Conservation (phyloP, 116 monocot genomes). For the Cymodocea nodosa region DNA sequence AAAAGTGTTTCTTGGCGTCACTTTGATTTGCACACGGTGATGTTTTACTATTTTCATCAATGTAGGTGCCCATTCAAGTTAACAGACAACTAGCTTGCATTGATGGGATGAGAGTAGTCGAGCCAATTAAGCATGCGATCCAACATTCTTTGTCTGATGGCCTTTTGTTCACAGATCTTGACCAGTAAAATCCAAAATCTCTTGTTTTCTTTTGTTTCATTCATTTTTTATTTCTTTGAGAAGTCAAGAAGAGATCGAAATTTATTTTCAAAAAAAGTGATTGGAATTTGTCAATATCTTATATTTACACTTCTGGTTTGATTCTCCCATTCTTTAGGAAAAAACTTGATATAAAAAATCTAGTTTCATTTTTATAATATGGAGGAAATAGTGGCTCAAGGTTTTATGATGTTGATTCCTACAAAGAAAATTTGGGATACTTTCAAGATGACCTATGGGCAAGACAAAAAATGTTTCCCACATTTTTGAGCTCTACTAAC, state of each 20-base stretch:
- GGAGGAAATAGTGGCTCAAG: no score
- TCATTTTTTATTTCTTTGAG: not conserved
- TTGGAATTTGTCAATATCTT: no score
- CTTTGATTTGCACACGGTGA: not conserved
- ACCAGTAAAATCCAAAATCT: constrained; percentile 32
- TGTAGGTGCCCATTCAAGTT: constrained; percentile 88
- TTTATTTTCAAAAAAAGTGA: no score
- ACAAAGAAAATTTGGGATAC: no score
- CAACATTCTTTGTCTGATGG: constrained; percentile 32
- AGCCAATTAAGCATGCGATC: constrained; percentile 25
- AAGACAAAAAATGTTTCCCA: no score
- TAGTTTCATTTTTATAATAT: no score
- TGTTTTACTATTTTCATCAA: not conserved
- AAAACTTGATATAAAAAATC: no score
- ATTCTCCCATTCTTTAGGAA: no score
- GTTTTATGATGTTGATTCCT: no score
- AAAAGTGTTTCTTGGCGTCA: not conserved
- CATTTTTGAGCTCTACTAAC: no score
- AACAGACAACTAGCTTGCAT: constrained; percentile 54
- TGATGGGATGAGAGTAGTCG: constrained; percentile 79
- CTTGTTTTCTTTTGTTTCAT: not conserved
- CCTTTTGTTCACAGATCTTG: constrained; percentile 42
- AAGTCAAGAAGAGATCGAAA: not conserved
- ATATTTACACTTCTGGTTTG: no score
- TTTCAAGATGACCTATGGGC: no score